Evolutionary conservation across 495 filamentous ascomycete genomes (phyloP), one percentile per base, ranked within the genome.

Genomic region (Glutinoglossum americanum): DNA sequence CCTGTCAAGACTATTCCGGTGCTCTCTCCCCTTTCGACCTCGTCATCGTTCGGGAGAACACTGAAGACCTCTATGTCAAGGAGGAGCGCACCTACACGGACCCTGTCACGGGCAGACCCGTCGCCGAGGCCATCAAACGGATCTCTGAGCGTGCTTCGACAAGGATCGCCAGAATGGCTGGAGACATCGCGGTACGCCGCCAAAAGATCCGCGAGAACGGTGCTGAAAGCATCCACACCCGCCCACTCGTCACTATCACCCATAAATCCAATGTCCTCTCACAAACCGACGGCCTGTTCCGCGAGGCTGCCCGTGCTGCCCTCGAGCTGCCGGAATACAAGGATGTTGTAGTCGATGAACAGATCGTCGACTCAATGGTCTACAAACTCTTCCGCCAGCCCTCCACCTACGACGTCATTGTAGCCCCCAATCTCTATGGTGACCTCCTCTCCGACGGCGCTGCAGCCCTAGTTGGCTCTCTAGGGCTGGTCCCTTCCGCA

Each of bases 361-460:
- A 98, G 76, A 98, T 98, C 62, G 90, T 98, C 58, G 92, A 98
- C 69, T 85, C 80, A 41, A 98, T 98, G 92, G 87, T 97, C 44
- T 98, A 98, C 79, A 97, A 97, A 76, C 82, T 98, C 48, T 96
- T 97, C 81, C 87, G 88, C 17, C 85, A 95, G 71, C 92, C 92
- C 51, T 78, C 80, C 61, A 79, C 79, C 63, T 98, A 97, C 80
- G 92, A 98, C 67, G 93, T 98, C 57, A 92, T 98, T 63, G 92
- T 98, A 39, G 92, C 93, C 32, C 92, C 92, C 7, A 98, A 98
- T 72, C 78, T 98, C 28, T 98, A 98, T 73, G 92, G 92, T 61
- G 92, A 98, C 68, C 90, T 98, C 61, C 76, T 98, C 41, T 93
- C 86, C 1, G 92, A 98, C 70, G 93, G 88, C 58, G 92, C 92